Evolutionary conservation across 1,139 yeast genomes (phyloP), one percentile per base, ranked within the genome.

Genomic region (Yarrowia galli): DNA sequence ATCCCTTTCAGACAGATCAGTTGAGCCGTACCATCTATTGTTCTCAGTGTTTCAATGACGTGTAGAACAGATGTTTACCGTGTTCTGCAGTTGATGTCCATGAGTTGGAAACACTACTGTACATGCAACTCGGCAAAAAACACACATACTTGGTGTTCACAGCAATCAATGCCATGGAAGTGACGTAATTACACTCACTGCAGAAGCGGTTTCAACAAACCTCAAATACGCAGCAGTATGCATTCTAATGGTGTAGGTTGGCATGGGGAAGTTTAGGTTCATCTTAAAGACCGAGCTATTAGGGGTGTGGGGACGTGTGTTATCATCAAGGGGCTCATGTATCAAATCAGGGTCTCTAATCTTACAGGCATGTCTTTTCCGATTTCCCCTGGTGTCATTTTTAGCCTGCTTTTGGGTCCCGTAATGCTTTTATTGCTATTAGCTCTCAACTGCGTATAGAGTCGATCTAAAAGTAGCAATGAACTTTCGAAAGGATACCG

Each of bases 401-500:
- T 49, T 49, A 32, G 25, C 38, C 16, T 15, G 25, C 40, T 49
- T 49, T 49, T 18, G 9, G 16, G 25, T 5, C 40, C 23, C 10
- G 3, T 15, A 18, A 40, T 32, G 28, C n/a, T 49, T 49, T 18
- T n/a, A 28, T 48, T 48, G 56, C 56, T 49, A 32, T 25, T 20
- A 13, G 53, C 53, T 28, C 18, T 12, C 28, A 13, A 49, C 40
- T 12, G 9, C 10, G 22, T 20, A 15, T 28, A 32, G n/a, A 53
- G 32, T 36, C 60, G 60, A 53, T 53, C 45, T 53, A 53, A 53
- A 51, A 53, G 60, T 53, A 53, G 60, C 60, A 53, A 53, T 36
- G 43, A 36, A 53, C 45, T 36, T 51, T 7, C n/a, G n/a, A n/a
- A n/a, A n/a, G n/a, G n/a, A n/a, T n/a, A n/a, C n/a, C n/a, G n/a